Evolutionary conservation across 1,139 yeast genomes (phyloP).

Genomic region (Pichia sp.): DNA sequence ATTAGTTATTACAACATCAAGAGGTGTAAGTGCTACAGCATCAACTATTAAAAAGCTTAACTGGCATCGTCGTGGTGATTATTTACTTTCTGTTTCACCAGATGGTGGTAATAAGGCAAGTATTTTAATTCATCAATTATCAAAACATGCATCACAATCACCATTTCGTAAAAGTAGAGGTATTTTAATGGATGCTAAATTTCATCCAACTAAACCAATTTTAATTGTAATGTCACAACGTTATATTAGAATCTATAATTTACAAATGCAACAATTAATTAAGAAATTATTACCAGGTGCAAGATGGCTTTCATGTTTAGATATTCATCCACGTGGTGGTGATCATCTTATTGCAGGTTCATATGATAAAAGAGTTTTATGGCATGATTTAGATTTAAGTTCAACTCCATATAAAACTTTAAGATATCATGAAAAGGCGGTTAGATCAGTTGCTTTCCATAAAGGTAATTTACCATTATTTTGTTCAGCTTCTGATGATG

Average conservation of each 20-base stretch:
- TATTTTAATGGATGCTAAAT: slow-evolving; percentile 88
- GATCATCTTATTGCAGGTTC: slow-evolving; percentile 90
- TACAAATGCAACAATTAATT: slow-evolving; percentile 74
- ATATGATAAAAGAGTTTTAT: slow-evolving; percentile 87
- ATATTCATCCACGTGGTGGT: slow-evolving; percentile 86
- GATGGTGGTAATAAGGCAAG: slow-evolving; percentile 75
- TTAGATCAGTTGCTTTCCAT: slow-evolving; percentile 82
- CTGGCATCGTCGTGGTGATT: slow-evolving; percentile 98
- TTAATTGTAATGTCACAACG: slow-evolving; percentile 92
- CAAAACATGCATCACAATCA: slow-evolving; percentile 93
- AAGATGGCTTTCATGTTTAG: slow-evolving; percentile 86
- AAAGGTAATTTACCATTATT: slow-evolving; percentile 79
- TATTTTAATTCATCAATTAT: slow-evolving; percentile 87
- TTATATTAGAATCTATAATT: slow-evolving; percentile 82
- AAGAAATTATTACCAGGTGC: slow-evolving; percentile 93
- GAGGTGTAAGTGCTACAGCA: slow-evolving; percentile 49
- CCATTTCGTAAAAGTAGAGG: slow-evolving; percentile 95
- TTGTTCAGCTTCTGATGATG: slow-evolving; percentile 97
- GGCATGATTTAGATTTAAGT: slow-evolving; percentile 94
- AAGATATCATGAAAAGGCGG: slow-evolving; percentile 92
- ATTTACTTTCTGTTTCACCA: slow-evolving; percentile 90
- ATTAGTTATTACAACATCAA: slow-evolving; percentile 60
- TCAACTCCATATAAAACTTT: slow-evolving; percentile 91
- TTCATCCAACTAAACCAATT: slow-evolving; percentile 95
- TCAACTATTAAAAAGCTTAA: slow-evolving; percentile 73